Evolutionary conservation across 1,284 basidiomycete genomes (phyloP).

Genomic region (Apiotrichum veenhuisii): DNA sequence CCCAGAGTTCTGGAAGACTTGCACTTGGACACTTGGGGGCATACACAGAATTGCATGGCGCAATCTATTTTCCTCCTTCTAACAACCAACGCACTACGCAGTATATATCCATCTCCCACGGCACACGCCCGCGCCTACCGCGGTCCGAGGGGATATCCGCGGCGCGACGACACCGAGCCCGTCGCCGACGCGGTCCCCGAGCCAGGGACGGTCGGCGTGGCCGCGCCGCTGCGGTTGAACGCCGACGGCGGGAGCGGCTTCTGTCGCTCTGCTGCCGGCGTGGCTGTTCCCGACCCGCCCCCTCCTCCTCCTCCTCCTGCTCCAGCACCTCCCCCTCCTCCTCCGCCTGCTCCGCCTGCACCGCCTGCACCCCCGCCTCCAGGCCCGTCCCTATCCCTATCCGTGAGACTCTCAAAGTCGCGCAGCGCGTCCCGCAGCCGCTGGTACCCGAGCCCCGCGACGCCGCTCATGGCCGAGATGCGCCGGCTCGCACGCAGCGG

Average conservation of each 20-base stretch:
- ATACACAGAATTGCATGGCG: too few species aligned
- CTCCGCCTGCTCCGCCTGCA: constrained; percentile 1
- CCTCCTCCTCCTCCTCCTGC: not conserved
- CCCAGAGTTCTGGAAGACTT: too few species aligned
- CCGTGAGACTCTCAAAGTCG: constrained; percentile 39
- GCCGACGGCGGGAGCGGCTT: not conserved
- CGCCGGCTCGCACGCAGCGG: constrained; percentile 6
- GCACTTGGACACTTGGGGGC: too few species aligned
- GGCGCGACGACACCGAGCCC: too few species aligned
- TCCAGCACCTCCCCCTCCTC: not conserved
- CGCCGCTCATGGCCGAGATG: constrained; percentile 39
- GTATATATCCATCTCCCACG: too few species aligned
- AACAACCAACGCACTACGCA: too few species aligned
- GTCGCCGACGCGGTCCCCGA: too few species aligned
- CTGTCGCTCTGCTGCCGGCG: not conserved
- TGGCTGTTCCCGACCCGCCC: too few species aligned
- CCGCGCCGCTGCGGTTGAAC: not conserved
- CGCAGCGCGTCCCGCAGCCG: constrained; percentile 45
- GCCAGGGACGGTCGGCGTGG: not conserved
- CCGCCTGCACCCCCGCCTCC: not conserved
- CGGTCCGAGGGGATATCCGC: too few species aligned
- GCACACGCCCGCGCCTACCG: too few species aligned
- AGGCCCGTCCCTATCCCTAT: not conserved
- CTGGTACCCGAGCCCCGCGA: constrained; percentile 44
- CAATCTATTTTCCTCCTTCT: too few species aligned